Base-by-base conservation (phyloP, 2,329 filamentous ascomycete species). In the Paraconiothyrium sp. region DNA sequence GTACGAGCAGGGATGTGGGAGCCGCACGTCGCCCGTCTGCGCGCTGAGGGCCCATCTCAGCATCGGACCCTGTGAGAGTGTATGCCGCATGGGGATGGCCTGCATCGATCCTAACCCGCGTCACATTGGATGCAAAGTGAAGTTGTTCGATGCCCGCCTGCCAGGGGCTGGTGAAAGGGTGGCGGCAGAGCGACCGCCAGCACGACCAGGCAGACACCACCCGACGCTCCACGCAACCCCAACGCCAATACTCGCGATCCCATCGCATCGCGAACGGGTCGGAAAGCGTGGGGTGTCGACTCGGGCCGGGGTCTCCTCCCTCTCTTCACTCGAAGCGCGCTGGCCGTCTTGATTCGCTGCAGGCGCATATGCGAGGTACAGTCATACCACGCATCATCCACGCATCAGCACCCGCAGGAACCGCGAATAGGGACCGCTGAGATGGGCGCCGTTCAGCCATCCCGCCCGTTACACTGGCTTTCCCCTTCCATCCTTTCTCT, bases 301-400 rank as follows among this genome's bases (percentile, higher is more conserved):
- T 41, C 39, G 16, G 14, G 20, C 50, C 35, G 43, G 51, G 43
- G 52, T 43, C 1, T 22, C 30, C 35, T 47, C 39, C 49, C 49
- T 54, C 32, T 13, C 43, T 30, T 20, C 44, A 47, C 20, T 22
- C 43, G 55, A 68, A 65, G 64, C 66, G 66, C 66, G 20, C 11
- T 27, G 20, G 3, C 8, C n/a, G 2, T 30, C 35, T 2, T 61
- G 49, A 75, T 75, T 74, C 70, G 72, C 52, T 54, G 48, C 55
- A 50, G 57, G 51, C 41, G 50, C 58, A 54, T 48, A 58, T 62
- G 62, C 59, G 61, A 57, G 44, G 61, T 58, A 76, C 75, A 77
- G 75, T 76, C 75, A 76, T 76, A 67, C 60, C 58, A n/a, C 47
- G 27, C 59, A 74, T 74, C 74, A 73, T 74, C 64, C 69, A 66